Evolutionary conservation across 208 protist genomes (phyloP).

Genomic region (Trypanosoma vivax): DNA sequence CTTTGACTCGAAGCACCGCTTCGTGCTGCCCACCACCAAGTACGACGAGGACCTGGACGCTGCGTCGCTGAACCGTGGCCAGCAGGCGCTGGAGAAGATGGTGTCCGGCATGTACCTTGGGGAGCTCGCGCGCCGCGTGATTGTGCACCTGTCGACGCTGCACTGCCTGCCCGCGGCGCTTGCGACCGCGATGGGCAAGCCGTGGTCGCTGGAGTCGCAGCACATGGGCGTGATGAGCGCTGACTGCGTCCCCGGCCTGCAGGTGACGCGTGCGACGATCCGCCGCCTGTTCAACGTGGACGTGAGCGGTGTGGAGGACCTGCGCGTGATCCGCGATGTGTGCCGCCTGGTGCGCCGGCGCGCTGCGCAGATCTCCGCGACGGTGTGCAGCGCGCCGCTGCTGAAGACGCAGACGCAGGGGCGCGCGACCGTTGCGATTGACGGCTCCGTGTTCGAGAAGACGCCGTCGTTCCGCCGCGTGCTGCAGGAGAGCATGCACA

Average conservation of each 20-base stretch:
- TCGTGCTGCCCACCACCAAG: conserved; percentile 56
- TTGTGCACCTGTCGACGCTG: conserved; percentile 39
- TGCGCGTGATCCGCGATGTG: conserved; percentile 47
- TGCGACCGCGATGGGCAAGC: conserved; percentile 27
- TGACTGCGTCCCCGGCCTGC: conserved; percentile 65
- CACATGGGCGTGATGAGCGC: conserved; percentile 52
- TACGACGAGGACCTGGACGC: conserved; percentile 73
- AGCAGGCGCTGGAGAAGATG: conserved; percentile 83
- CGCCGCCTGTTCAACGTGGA: conserved; percentile 41
- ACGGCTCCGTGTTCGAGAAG: conserved; percentile 89
- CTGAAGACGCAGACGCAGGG: conserved; percentile 64
- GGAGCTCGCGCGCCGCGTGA: conserved; percentile 66
- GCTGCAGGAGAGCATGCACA: conserved; percentile 62
- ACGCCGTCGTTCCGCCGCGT: conserved; percentile 74
- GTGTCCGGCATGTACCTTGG: conserved; percentile 90
- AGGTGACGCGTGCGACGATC: conserved; percentile 53
- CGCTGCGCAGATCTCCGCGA: conserved; percentile 67
- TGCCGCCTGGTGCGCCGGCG: conserved; percentile 71
- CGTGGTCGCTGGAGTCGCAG: conserved; percentile 51
- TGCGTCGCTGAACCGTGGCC: conserved; percentile 51
- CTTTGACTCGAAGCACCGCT: conserved; percentile 80
- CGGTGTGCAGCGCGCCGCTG: conserved; percentile 60
- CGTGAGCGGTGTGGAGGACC: conserved; percentile 32
- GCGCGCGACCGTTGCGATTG: conserved; percentile 60
- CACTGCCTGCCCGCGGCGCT: conserved; percentile 48